These are phyloP conservation scores for Ceratocystiopsis minuta DNA, from an alignment of 2,329 filamentous ascomycete species.

Conservation along the genomic window DNA sequence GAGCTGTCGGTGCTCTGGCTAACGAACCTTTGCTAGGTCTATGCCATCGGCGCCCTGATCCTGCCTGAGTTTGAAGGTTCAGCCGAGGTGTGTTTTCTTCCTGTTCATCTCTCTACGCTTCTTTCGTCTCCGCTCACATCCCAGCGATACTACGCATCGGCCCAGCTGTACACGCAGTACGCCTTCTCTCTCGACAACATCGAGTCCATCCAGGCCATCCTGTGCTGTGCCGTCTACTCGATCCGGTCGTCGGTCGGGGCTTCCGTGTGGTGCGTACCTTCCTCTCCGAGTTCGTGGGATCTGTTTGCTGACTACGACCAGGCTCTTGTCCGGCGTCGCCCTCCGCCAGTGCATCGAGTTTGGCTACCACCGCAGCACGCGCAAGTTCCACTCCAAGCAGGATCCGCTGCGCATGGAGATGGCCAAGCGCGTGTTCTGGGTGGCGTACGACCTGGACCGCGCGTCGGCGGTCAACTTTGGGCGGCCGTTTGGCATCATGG, in stretches of 20 bases:
- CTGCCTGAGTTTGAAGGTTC: not conserved
- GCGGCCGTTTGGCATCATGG: slow-evolving; percentile 12
- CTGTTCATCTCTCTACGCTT: no score
- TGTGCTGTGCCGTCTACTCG: slow-evolving; percentile 16
- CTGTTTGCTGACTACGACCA: not conserved
- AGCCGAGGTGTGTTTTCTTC: no score
- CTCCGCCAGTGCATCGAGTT: slow-evolving; percentile 17
- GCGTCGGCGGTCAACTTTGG: slow-evolving; percentile 11
- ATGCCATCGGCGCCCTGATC: slow-evolving; percentile 1
- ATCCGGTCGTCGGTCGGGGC: slow-evolving; percentile 13
- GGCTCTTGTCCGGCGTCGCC: slow-evolving; percentile 15
- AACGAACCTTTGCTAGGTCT: not conserved
- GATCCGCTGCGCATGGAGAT: slow-evolving; percentile 7
- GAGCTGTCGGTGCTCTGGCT: no score
- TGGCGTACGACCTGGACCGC: slow-evolving; percentile 11
- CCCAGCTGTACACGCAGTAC: not conserved
- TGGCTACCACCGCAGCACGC: slow-evolving; percentile 14
- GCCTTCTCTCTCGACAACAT: slow-evolving; percentile 5
- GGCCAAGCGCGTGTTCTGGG: slow-evolving; percentile 13
- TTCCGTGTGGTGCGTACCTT: slow-evolving; percentile 9
- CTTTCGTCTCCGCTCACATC: no score
- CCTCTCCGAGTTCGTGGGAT: no score
- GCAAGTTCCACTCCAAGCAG: slow-evolving; percentile 1
- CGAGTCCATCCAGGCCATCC: slow-evolving; percentile 16
- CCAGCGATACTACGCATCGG: no score